Evolutionary conservation across 768 basidiomycete genomes (phyloP).

Genomic region (Pleurotus tuber-regium): DNA sequence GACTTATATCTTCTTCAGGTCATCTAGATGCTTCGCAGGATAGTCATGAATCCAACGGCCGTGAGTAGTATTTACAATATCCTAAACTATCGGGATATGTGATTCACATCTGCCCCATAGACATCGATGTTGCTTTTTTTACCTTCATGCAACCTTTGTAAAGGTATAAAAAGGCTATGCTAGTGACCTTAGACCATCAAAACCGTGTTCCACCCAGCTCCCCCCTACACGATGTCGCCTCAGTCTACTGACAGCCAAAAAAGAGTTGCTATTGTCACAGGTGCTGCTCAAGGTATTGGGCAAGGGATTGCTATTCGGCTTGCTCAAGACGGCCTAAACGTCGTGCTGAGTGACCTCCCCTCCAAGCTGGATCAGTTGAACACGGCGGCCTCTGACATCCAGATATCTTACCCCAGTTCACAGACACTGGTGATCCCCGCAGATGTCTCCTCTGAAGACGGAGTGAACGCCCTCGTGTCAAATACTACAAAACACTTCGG

Average conservation of each 20-base stretch:
- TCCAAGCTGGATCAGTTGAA: conserved; percentile 18
- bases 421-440: conserved; percentile 16
- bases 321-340: conserved; percentile 31
- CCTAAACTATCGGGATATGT: too few relatives aligned
- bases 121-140: too few relatives aligned
- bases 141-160: too few relatives aligned
- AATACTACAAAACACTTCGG: conserved; percentile 18
- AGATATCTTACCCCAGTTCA: conserved; percentile 22
- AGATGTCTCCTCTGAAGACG: conserved; percentile 26
- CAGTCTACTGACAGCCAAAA: too few relatives aligned
- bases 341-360: conserved; percentile 27
- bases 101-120: conserved; percentile 12
- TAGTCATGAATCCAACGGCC: too few relatives aligned
- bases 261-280: conserved; percentile 27
- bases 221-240: too few relatives aligned
- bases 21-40: too few relatives aligned
- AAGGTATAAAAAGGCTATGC: too few relatives aligned
- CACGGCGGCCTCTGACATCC: conserved; percentile 23
- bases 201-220: too few relatives aligned
- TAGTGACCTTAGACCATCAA: too few relatives aligned
- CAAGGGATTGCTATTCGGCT: conserved; percentile 29
- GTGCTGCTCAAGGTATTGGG: conserved; percentile 33
- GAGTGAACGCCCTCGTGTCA: conserved; percentile 27
- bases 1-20: too few relatives aligned
- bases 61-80: too few relatives aligned